Evolutionary conservation across 306 rosid genomes (phyloP), one percentile per base, ranked within the genome.

Genomic region (Corylus avellana): DNA sequence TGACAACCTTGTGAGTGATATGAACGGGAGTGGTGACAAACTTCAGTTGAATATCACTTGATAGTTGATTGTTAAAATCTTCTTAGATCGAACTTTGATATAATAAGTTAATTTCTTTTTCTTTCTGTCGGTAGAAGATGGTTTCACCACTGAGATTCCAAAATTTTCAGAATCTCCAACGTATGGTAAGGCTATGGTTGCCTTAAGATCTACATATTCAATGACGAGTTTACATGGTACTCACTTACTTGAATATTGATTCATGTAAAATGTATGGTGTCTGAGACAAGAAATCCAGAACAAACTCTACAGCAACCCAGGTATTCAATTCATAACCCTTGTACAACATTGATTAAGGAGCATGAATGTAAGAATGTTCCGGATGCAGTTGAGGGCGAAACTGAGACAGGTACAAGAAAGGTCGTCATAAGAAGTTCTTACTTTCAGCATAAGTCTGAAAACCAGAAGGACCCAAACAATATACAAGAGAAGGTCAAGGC

Each of bases 281-380:
- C 57, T 47, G 75, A 86, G 69, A 77, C 61, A 80, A 76, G 75
- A 89, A 73, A 75, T 83, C 83, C 83, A 13, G 88, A 89, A 61
- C 91, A 84, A 73, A 84, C 83, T 78, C 80, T 77, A 74, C 89
- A 47, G 75, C 90, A 89, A 54, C 84, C 91, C 70, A 82, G 80
- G 72, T 85, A 83, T 82, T 81, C 93, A 74, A 85, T 95, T 82
- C 98, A 89, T 85, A 93, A 88, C 82, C 97, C 92, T 69, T 95
- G 98, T 83, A 67, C 83, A 75, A 85, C 84, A 58, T 85, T 84
- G 83, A 89, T 78, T 25, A 88, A 75, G 91, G 92, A 79, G 74
- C 81, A 73, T 20, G 92, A 86, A 59, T 75, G 50, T 53, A 76
- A 75, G 42, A 78, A 72, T 75, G 70, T 78, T 63, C 77, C 85